These are phyloP conservation scores for Umbilicus rupestris DNA, from an alignment of 164 flowering plant species.

Conservation along the genomic window DNA sequence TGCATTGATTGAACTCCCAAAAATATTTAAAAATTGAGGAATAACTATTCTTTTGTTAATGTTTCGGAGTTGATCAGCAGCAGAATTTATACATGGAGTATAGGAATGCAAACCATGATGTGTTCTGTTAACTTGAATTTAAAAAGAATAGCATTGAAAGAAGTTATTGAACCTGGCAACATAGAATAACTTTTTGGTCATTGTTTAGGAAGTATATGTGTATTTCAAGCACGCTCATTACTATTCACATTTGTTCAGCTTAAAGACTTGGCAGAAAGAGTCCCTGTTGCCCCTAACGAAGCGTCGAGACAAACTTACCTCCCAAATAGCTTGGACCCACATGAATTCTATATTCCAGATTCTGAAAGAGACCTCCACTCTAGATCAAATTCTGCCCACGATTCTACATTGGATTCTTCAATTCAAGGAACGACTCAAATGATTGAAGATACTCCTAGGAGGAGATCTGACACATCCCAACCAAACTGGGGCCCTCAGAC, in stretches of 20 bases:
- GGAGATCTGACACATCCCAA: constrained; percentile 15
- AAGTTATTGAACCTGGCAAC: neutral
- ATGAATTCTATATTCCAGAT: constrained; percentile 26
- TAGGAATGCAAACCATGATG: no score
- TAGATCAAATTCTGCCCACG: constrained; percentile 29
- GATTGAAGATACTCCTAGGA: constrained; percentile 16
- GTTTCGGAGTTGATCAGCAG: neutral
- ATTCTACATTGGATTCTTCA: constrained; percentile 25
- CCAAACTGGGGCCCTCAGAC: constrained; percentile 14
- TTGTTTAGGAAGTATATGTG: neutral
- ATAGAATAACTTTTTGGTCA: neutral
- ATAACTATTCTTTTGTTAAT: neutral
- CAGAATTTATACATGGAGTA: neutral
- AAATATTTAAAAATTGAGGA: neutral
- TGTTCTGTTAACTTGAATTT: no score
- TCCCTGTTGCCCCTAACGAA: constrained; percentile 57
- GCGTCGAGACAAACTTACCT: constrained; percentile 23
- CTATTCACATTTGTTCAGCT: constrained; percentile 26
- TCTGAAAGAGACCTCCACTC: constrained; percentile 30
- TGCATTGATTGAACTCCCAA: neutral
- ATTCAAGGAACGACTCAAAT: constrained; percentile 13
- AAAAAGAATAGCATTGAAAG: neutral
- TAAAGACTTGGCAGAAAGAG: constrained; percentile 66
- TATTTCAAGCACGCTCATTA: neutral
- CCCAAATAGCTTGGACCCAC: constrained; percentile 47